Evolutionary conservation across 495 filamentous ascomycete genomes (phyloP).

Genomic region (Neurospora sp.): DNA sequence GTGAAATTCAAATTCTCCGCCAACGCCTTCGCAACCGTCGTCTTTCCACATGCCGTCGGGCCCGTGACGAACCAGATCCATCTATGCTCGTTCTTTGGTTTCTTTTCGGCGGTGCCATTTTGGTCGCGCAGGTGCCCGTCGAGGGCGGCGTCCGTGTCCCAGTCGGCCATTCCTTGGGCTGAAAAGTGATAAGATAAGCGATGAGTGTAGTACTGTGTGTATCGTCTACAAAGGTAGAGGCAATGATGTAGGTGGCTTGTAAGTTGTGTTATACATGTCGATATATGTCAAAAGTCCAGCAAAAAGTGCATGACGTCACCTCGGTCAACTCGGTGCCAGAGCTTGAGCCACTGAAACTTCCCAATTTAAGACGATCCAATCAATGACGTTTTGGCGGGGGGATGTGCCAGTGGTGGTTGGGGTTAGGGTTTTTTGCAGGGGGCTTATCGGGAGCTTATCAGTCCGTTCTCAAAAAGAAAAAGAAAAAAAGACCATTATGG

Average conservation of each 20-base stretch:
- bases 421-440: neutral
- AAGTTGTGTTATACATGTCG: neutral
- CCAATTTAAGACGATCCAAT: neutral
- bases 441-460: neutral
- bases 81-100: neutral
- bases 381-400: neutral
- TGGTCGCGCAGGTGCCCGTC: neutral
- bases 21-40: slow-evolving; percentile 20
- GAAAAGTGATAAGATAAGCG: neutral
- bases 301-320: neutral
- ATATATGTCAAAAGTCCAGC: neutral
- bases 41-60: slow-evolving; percentile 22
- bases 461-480: neutral
- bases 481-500: neutral
- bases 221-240: neutral
- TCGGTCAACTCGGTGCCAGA: neutral
- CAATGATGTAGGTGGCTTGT: neutral
- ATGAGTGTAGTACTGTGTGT: neutral
- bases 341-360: neutral
- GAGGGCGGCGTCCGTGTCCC: neutral
- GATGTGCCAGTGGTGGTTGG: neutral
- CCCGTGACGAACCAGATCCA: slow-evolving; percentile 25
- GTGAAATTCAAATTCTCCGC: slow-evolving; percentile 18
- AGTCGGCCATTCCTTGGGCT: neutral
- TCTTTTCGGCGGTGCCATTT: neutral